Base-by-base conservation (phyloP, 768 basidiomycete species). In the Pholiota molesta region DNA sequence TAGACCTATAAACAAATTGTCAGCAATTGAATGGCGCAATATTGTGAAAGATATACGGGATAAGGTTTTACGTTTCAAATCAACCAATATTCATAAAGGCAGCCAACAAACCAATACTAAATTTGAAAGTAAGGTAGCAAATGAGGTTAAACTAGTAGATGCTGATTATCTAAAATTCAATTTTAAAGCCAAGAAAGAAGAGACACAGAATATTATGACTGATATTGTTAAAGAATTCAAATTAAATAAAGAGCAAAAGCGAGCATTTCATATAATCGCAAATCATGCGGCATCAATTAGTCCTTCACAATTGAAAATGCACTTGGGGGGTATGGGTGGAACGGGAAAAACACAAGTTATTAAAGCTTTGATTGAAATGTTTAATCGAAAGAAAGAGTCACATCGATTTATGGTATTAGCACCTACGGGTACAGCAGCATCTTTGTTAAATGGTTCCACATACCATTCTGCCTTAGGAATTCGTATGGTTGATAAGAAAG, bases 251-350 rank as follows among this genome's bases (percentile, higher is more conserved):
- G 73, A 75, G 35, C 77, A 77, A 59, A 61, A 66, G 9, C 29
- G 71, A 10, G 75, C 75, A 3, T 77, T 77, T 57, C 11, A 63
- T 0, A 69, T 76, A 17, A 65, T 77, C 6, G 69, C 73, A 0
- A 70, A 76, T 39, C 75, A 76, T 68, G 56, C 69, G 1, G 21
- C 52, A 26, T 17, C 19, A 8, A 21, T 19, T 10, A 26, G 29
- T 21, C 49, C 63, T 10, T 62, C 66, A 0, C 74, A 69, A 26
- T 53, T 79, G 0, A 65, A 65, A 52, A 73, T 79, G 74, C 72
- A 76, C 59, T 51, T 78, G 0, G 76, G 74, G 14, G 78, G 77
- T 0, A 74, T 75, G 68, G 76, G 72, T 14, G 76, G 76, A 1
- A 75, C 75, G 7, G 74, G 76, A 0, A 78, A 77, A 60, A 66